phyloP scores from a whole-genome alignment of 805 yeast genomes.

The Ogataea pilisensis region DNA sequence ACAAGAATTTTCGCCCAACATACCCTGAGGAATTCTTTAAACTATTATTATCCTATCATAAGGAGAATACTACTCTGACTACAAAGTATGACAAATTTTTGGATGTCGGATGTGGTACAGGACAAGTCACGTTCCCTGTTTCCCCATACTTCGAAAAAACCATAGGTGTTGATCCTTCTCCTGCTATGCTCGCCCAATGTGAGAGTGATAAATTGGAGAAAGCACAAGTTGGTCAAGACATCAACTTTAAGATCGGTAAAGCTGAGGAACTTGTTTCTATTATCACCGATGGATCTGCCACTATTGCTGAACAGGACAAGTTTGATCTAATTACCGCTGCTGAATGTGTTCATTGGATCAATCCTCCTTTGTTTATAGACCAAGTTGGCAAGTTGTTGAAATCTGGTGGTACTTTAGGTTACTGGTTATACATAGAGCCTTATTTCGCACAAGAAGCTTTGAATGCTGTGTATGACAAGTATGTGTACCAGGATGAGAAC shows the following conservation, averaged over 20 bases:
- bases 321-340: constrained; percentile 70
- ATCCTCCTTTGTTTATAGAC: constrained; percentile 33
- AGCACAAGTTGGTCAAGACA: neutral
- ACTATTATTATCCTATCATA: constrained; percentile 34
- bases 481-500: constrained; percentile 43
- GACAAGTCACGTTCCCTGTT: constrained; percentile 61
- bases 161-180: constrained; percentile 62
- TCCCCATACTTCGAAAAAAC: constrained; percentile 42
- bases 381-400: constrained; percentile 48
- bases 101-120: constrained; percentile 81
- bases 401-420: constrained; percentile 61
- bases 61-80: constrained; percentile 10
- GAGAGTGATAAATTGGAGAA: constrained; percentile 5
- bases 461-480: constrained; percentile 46
- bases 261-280: constrained; percentile 28
- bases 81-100: constrained; percentile 34
- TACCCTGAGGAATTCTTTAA: constrained; percentile 51
- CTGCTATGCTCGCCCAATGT: constrained; percentile 47
- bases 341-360: constrained; percentile 79
- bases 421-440: constrained; percentile 75
- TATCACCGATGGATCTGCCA: neutral
- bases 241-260: neutral
- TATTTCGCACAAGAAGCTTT: constrained; percentile 47
- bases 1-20: constrained; percentile 56
- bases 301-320: constrained; percentile 17